Percentiles rank a stretch among this genome's conserved stretches.
These are phyloP conservation scores for Wickerhamomyces silvicola DNA, from an alignment of 805 yeast species.

Conservation along the genomic window DNA sequence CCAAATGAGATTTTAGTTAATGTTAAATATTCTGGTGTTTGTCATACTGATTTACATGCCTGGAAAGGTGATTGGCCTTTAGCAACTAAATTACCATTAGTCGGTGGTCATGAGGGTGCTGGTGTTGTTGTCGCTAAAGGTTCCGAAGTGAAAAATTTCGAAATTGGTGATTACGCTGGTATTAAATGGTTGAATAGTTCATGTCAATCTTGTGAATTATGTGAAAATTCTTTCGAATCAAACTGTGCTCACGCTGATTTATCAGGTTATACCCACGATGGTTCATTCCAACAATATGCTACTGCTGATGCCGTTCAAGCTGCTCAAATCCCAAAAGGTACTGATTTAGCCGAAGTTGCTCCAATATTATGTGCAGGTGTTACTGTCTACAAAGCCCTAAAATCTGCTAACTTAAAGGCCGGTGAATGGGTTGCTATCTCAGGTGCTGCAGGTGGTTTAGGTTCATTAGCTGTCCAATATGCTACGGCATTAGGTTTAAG, in stretches of 20 bases:
- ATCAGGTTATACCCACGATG: slow-evolving; percentile 42
- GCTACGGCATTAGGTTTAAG: slow-evolving; percentile 72
- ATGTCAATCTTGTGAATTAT: slow-evolving; percentile 60
- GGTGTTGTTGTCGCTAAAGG: slow-evolving; percentile 66
- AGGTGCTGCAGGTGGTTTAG: slow-evolving; percentile 83
- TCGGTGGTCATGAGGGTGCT: slow-evolving; percentile 75
- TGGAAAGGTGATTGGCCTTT: slow-evolving; percentile 35
- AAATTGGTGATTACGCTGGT: slow-evolving; percentile 63
- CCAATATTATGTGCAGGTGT: slow-evolving; percentile 40
- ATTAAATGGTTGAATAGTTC: slow-evolving; percentile 68
- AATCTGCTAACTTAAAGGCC: slow-evolving; percentile 48
- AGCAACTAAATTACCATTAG: slow-evolving; percentile 52
- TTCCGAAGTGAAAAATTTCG: slow-evolving; percentile 51
- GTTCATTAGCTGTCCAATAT: slow-evolving; percentile 71
- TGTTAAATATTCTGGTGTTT: slow-evolving; percentile 68
- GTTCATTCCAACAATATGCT: slow-evolving; percentile 60
- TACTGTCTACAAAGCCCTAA: slow-evolving; percentile 64
- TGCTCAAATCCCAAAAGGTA: slow-evolving; percentile 52
- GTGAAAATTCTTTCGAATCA: slow-evolving; percentile 52
- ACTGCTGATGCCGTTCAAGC: slow-evolving; percentile 64
- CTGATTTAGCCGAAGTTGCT: slow-evolving; percentile 53
- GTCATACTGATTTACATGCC: slow-evolving; percentile 74
- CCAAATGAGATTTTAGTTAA: slow-evolving; percentile 58
- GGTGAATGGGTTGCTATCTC: slow-evolving; percentile 75
- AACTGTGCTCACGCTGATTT: slow-evolving; percentile 68